phyloP scores from a whole-genome alignment of 2,329 filamentous ascomycete genomes.

The Fusarium decemcellulare region DNA sequence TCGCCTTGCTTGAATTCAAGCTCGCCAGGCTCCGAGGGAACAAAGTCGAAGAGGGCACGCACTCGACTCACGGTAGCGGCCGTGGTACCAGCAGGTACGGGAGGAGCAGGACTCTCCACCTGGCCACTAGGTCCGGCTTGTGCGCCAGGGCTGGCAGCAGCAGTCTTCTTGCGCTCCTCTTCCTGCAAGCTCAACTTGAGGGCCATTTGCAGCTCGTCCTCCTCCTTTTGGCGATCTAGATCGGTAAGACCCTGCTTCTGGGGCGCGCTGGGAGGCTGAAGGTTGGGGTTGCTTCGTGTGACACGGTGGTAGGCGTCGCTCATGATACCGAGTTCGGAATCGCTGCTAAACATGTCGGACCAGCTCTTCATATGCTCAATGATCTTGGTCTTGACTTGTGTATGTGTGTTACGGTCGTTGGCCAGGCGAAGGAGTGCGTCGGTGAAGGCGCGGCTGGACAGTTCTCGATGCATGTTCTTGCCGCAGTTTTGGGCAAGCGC shows the following conservation, averaged over 20 bases:
- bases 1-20: constrained; percentile 97
- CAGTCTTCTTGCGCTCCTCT: constrained; percentile 74
- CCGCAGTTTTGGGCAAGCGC: constrained; percentile 94
- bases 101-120: constrained; percentile 62
- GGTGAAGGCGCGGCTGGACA: constrained; percentile 93
- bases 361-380: constrained; percentile 96
- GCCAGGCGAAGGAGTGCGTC: constrained; percentile 93
- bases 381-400: constrained; percentile 97
- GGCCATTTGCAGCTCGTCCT: constrained; percentile 97
- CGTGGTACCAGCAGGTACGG: constrained; percentile 85
- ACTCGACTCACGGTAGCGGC: constrained; percentile 97
- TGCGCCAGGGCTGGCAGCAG: constrained; percentile 51
- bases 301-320: constrained; percentile 92
- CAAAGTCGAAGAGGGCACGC: constrained; percentile 93
- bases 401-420: constrained; percentile 94
- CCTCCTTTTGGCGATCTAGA: constrained; percentile 91
- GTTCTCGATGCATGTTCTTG: constrained; percentile 86
- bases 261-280: constrained; percentile 93
- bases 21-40: constrained; percentile 93
- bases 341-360: constrained; percentile 92
- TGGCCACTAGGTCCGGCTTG: constrained; percentile 55
- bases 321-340: constrained; percentile 97
- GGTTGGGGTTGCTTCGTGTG: constrained; percentile 86
- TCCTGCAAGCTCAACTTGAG: constrained; percentile 94
- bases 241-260: constrained; percentile 94